A percentile compares a stretch with the other conserved stretches of the same genome.
phyloP scores from a whole-genome alignment of 2,329 filamentous ascomycete genomes.

The Cercospora citrullina region DNA sequence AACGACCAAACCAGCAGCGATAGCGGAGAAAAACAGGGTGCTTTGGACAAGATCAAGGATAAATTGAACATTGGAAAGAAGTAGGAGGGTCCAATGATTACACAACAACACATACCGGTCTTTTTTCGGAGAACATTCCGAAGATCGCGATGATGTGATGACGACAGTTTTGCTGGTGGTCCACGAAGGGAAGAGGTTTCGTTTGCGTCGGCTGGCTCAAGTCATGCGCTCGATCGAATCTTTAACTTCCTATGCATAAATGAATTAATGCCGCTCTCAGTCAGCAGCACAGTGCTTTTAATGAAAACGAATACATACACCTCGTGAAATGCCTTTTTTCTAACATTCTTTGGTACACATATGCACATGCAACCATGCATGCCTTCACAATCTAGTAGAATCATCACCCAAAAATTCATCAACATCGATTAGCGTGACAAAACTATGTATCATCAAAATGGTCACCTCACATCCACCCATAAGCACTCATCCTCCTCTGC shows the following conservation, averaged over 20 bases:
- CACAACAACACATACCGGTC: neutral
- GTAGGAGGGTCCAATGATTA: constrained; percentile 9
- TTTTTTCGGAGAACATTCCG: neutral
- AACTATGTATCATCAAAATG: too few relatives aligned
- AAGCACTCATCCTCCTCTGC: constrained; percentile 9
- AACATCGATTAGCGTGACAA: too few relatives aligned
- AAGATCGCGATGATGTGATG: neutral
- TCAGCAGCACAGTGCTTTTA: neutral
- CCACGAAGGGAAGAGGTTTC: neutral
- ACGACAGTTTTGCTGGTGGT: neutral
- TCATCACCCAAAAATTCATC: too few relatives aligned
- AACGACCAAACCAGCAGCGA: constrained; percentile 1
- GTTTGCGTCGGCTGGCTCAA: neutral
- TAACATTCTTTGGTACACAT: too few relatives aligned
- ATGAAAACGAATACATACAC: neutral
- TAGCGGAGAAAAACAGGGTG: constrained; percentile 29
- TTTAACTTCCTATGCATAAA: neutral
- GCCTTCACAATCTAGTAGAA: too few relatives aligned
- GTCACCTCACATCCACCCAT: constrained; percentile 3
- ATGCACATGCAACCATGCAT: too few relatives aligned
- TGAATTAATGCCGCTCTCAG: neutral
- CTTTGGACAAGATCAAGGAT: constrained; percentile 34
- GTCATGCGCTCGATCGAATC: too few relatives aligned
- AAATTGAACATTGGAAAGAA: constrained; percentile 31
- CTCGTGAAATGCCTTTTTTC: too few relatives aligned